These are phyloP conservation scores for Pleurotus citrinopileatus DNA, from an alignment of 768 basidiomycete genomes.

Conservation along the genomic window DNA sequence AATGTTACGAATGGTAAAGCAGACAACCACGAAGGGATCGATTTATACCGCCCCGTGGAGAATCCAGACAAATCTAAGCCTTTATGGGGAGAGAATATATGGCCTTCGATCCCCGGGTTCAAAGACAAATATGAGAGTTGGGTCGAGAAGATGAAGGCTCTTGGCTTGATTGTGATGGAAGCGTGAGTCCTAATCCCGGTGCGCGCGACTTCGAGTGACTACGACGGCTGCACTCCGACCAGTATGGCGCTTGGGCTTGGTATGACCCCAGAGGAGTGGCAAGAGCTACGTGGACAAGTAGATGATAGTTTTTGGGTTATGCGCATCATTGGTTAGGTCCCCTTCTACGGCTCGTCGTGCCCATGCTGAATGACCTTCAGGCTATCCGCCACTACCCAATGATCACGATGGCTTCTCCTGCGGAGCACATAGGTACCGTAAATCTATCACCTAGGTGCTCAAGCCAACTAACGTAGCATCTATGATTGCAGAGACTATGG, in stretches of 20 bases:
- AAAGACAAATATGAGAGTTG: conserved; percentile 65
- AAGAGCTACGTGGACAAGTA: conserved; percentile 61
- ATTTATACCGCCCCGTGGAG: conserved; percentile 75
- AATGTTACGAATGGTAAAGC: conserved; percentile 85
- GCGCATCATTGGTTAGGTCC: conserved; percentile 67
- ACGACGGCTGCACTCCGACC: neutral
- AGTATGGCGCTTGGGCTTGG: conserved; percentile 85
- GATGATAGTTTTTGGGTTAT: conserved; percentile 90
- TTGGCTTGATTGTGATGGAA: conserved; percentile 83
- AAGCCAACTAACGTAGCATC: too few species aligned
- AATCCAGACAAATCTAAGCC: conserved; percentile 67
- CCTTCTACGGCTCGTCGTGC: neutral
- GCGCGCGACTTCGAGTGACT: neutral
- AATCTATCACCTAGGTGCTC: neutral
- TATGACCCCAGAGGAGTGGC: conserved; percentile 69
- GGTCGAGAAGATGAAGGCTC: conserved; percentile 81
- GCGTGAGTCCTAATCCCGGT: conserved; percentile 52
- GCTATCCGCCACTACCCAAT: conserved; percentile 83
- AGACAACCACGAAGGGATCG: conserved; percentile 84
- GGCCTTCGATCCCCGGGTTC: conserved; percentile 65
- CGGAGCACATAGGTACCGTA: conserved; percentile 80
- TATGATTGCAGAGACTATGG: conserved; percentile 74
- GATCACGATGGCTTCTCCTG: conserved; percentile 84
- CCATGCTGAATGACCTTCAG: conserved; percentile 28
- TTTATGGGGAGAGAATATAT: conserved; percentile 86